A percentile compares a stretch with the other conserved stretches of the same genome.
Evolutionary conservation across 805 yeast genomes (phyloP).

Genomic region (Pachysolen tannophilus): DNA sequence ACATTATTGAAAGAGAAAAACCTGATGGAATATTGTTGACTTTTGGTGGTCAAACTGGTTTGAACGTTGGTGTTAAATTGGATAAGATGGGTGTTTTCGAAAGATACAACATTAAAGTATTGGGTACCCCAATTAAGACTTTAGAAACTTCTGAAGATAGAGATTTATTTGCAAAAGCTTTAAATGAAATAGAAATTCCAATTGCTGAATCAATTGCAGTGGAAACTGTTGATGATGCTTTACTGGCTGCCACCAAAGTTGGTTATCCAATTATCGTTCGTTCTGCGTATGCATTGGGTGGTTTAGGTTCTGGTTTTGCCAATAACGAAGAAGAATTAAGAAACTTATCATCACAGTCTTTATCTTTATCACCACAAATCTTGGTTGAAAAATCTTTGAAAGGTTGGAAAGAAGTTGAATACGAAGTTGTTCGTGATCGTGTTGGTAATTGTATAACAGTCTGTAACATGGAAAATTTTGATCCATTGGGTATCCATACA

Average conservation of each 20-base stretch:
- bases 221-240: constrained; percentile 85
- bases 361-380: constrained; percentile 94
- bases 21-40: constrained; percentile 96
- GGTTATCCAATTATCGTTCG: constrained; percentile 96
- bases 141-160: constrained; percentile 96
- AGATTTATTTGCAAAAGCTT: constrained; percentile 90
- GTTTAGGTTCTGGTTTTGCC: constrained; percentile 97
- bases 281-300: constrained; percentile 97
- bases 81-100: constrained; percentile 93
- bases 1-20: constrained; percentile 90
- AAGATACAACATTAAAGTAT: constrained; percentile 84
- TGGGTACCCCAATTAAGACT: constrained; percentile 96
- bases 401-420: constrained; percentile 99
- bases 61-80: constrained; percentile 91
- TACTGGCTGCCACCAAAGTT: constrained; percentile 77
- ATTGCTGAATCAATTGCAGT: constrained; percentile 97
- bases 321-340: constrained; percentile 76
- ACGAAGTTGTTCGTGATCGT: constrained; percentile 97
- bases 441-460: constrained; percentile 97
- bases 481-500: constrained; percentile 96
- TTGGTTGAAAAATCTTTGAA: constrained; percentile 94
- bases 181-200: constrained; percentile 91
- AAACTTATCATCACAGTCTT: constrained; percentile 81
- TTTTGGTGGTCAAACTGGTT: constrained; percentile 97
- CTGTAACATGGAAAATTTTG: constrained; percentile 98